Percentiles rank a stretch among this genome's conserved stretches.
These are phyloP conservation scores for Polysphondylium violaceum DNA, from an alignment of 78 protist species.

Conservation along the genomic window DNA sequence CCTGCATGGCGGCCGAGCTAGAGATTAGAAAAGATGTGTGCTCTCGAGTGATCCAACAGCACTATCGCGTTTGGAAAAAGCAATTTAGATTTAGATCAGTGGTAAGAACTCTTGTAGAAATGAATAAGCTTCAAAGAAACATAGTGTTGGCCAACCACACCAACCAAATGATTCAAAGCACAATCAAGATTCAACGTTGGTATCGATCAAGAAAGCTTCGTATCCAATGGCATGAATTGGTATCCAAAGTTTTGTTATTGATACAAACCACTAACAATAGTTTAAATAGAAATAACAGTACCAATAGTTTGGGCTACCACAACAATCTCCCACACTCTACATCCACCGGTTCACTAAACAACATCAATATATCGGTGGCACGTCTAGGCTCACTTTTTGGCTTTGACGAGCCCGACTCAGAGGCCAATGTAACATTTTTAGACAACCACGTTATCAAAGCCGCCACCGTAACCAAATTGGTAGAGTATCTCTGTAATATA, in stretches of 20 bases:
- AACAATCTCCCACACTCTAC: too few species aligned
- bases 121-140: background rate
- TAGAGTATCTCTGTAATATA: constrained; percentile 39
- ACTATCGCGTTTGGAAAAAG: constrained; percentile 46
- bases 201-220: constrained; percentile 8
- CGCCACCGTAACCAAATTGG: constrained; percentile 52
- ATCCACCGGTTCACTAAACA: too few species aligned
- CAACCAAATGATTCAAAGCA: constrained; percentile 6
- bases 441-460: constrained; percentile 27
- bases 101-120: constrained; percentile 1
- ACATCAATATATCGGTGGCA: constrained; percentile 21
- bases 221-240: constrained; percentile 20
- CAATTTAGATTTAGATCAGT: constrained; percentile 34
- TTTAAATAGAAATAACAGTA: background rate
- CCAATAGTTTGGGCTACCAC: background rate
- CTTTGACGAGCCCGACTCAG: constrained; percentile 54
- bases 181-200: constrained; percentile 50
- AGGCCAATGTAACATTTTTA: constrained; percentile 36
- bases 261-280: background rate
- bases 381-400: constrained; percentile 63
- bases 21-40: constrained; percentile 13
- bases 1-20: background rate
- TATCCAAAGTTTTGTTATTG: constrained; percentile 25
- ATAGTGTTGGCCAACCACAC: constrained; percentile 1
- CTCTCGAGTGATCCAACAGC: constrained; percentile 57